These are phyloP conservation scores for Alternaria solani DNA, from an alignment of 2,329 filamentous ascomycete genomes.

Conservation along the genomic window DNA sequence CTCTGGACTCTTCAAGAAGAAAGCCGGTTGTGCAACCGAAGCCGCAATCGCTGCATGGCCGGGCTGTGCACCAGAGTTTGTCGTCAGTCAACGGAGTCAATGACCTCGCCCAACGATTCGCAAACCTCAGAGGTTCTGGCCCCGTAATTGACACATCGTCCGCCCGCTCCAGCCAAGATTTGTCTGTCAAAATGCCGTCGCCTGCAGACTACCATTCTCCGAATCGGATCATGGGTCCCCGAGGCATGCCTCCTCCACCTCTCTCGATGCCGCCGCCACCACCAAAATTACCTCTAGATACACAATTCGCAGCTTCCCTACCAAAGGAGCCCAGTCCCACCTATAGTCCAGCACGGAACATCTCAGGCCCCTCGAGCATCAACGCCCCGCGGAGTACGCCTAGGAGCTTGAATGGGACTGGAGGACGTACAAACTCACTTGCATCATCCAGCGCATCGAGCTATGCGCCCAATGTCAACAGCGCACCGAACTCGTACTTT, in stretches of 20 bases:
- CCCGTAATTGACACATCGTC: conserved; percentile 33
- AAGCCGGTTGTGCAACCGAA: conserved; percentile 68
- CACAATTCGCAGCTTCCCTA: conserved; percentile 62
- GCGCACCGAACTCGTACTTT: conserved; percentile 54
- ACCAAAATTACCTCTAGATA: conserved; percentile 60
- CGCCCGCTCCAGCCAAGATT: conserved; percentile 33
- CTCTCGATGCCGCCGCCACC: conserved; percentile 44
- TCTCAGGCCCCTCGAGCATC: conserved; percentile 70
- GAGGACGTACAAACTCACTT: conserved; percentile 64
- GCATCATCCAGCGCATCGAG: conserved; percentile 49
- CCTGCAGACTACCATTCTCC: conserved; percentile 49
- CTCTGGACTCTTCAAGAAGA: conserved; percentile 31
- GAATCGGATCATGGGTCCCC: conserved; percentile 56
- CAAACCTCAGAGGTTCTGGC: conserved; percentile 41
- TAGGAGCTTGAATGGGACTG: conserved; percentile 66
- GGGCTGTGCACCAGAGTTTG: conserved; percentile 57
- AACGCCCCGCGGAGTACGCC: conserved; percentile 71
- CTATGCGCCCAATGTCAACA: conserved; percentile 49
- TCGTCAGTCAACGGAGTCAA: conserved; percentile 32
- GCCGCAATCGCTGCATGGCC: conserved; percentile 71
- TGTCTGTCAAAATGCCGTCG: conserved; percentile 53
- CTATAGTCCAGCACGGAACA: conserved; percentile 79
- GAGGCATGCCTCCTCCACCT: conserved; percentile 60
- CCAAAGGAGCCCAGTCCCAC: conserved; percentile 78
- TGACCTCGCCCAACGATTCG: conserved; percentile 51